A percentile compares a stretch with the other conserved stretches of the same genome.
Evolutionary conservation across 2,329 filamentous ascomycete species (phyloP).

Genomic region (Fusarium continuum): DNA sequence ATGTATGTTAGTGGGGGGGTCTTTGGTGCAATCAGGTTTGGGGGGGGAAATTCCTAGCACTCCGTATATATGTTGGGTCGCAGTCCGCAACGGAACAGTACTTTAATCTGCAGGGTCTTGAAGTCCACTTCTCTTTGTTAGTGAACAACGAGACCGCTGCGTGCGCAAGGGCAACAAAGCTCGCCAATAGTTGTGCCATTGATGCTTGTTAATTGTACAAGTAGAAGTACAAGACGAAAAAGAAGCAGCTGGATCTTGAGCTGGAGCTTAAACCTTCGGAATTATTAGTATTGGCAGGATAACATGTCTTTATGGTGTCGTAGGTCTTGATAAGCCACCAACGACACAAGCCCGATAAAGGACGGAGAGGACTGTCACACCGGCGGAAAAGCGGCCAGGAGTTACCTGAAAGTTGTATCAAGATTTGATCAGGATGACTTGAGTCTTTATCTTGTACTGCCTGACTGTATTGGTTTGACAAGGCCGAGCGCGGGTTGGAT

Average conservation of each 20-base stretch:
- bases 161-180: slow-evolving; percentile 1
- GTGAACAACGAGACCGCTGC: slow-evolving; percentile 3
- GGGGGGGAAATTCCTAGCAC: no score
- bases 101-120: slow-evolving; percentile 11
- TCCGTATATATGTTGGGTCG: slow-evolving; percentile 6
- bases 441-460: no score
- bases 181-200: background rate
- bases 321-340: no score
- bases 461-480: slow-evolving; percentile 33
- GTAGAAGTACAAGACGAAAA: background rate
- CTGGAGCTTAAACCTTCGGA: background rate
- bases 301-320: background rate
- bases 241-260: background rate
- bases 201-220: background rate
- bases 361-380: background rate
- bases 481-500: slow-evolving; percentile 20
- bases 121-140: slow-evolving; percentile 1
- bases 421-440: slow-evolving; percentile 17
- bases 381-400: slow-evolving; percentile 11
- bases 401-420: slow-evolving; percentile 8
- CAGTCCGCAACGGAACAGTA: slow-evolving; percentile 6
- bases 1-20: slow-evolving; percentile 17
- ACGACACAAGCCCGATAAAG: no score
- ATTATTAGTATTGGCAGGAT: background rate
- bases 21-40: slow-evolving; percentile 13